A percentile compares a stretch with the other conserved stretches of the same genome.
These are phyloP conservation scores for Aureobasidium mangrovei DNA, from an alignment of 2,329 filamentous ascomycete species.

Conservation along the genomic window DNA sequence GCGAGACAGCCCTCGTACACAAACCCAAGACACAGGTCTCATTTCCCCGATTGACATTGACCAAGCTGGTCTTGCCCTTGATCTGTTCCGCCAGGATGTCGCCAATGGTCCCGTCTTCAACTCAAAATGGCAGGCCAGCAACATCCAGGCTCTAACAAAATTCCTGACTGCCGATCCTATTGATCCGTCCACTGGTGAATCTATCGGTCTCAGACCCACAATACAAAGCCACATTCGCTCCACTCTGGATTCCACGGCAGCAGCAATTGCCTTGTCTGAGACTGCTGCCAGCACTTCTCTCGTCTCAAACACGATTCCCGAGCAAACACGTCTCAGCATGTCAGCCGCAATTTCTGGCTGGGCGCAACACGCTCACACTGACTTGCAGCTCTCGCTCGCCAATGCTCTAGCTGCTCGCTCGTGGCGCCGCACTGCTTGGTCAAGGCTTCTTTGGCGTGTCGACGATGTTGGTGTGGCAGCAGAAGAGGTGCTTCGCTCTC, in stretches of 20 bases:
- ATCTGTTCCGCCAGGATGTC: conserved; percentile 26
- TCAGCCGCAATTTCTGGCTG: conserved; percentile 55
- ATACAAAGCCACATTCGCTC: conserved; percentile 60
- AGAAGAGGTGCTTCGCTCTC: conserved; percentile 64
- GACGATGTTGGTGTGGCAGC: conserved; percentile 84
- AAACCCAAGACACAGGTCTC: conserved; percentile 23
- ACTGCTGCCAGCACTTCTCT: conserved; percentile 32
- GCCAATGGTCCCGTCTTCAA: conserved; percentile 28
- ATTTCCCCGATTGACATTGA: conserved; percentile 51
- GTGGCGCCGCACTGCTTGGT: conserved; percentile 82
- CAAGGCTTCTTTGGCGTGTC: conserved; percentile 90
- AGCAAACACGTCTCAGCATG: conserved; percentile 43
- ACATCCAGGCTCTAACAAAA: conserved; percentile 21
- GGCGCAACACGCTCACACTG: conserved; percentile 72
- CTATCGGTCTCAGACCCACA: conserved; percentile 50
- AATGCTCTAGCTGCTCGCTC: conserved; percentile 63
- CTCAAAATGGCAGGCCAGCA: conserved; percentile 27
- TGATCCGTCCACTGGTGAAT: not conserved
- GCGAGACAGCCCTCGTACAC: conserved; percentile 12
- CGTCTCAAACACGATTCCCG: conserved; percentile 30
- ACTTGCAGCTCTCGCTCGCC: conserved; percentile 73
- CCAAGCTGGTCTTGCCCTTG: conserved; percentile 54
- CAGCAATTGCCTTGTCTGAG: conserved; percentile 41
- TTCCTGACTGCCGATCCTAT: conserved; percentile 20
- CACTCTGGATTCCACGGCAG: conserved; percentile 48